Conservation (phyloP, 257 asterid genomes). For the Dorcoceras hygrometricum region DNA sequence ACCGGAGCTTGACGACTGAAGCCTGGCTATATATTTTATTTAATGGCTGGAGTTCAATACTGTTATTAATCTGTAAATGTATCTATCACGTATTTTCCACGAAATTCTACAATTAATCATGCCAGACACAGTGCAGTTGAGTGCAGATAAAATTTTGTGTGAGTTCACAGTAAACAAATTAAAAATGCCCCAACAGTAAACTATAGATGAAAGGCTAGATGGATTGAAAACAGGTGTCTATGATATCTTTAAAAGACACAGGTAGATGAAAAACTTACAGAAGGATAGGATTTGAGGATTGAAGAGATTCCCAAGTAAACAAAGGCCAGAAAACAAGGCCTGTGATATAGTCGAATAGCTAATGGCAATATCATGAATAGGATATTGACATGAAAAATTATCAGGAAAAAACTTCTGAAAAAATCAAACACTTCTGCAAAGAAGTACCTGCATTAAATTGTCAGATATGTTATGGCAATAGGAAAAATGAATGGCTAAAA, state of each 20-base stretch:
- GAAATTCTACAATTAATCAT: neutral
- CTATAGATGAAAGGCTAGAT: slow-evolving; percentile 4
- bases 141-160: slow-evolving; percentile 6
- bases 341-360: slow-evolving; percentile 78
- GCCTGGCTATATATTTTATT: neutral
- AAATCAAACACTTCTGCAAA: slow-evolving; percentile 98
- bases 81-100: too few relatives aligned
- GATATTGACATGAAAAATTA: slow-evolving; percentile 89
- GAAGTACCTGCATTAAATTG: slow-evolving; percentile 76
- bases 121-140: neutral
- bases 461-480: slow-evolving; percentile 21
- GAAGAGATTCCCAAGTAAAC: slow-evolving; percentile 83
- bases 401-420: slow-evolving; percentile 85
- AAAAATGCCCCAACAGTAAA: neutral
- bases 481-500: slow-evolving; percentile 14
- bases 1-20: slow-evolving; percentile 14
- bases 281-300: slow-evolving; percentile 94
- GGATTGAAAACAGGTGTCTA: slow-evolving; percentile 12
- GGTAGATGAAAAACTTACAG: slow-evolving; percentile 59
- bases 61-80: too few relatives aligned
- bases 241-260: neutral
- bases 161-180: neutral
- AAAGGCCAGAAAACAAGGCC: slow-evolving; percentile 92
- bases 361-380: slow-evolving; percentile 87
- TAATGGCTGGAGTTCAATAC: neutral